Evolutionary conservation across 176 grass and related monocot genomes (phyloP).

Genomic region (Echinochloa phyllopogon): DNA sequence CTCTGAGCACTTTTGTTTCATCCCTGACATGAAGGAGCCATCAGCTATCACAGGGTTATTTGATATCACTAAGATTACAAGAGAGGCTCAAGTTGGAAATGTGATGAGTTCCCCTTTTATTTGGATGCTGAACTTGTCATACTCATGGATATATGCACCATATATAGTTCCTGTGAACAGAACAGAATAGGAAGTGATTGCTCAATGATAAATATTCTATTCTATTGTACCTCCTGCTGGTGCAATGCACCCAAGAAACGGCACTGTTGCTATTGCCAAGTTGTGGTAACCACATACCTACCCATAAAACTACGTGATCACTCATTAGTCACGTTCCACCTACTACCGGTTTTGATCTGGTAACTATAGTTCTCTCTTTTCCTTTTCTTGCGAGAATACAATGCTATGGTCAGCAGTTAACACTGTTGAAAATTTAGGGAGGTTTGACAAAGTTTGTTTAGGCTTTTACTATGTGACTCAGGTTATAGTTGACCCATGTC

Average conservation of each 20-base stretch:
- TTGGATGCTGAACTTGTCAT: slow-evolving; percentile 35
- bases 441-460: slow-evolving; percentile 24
- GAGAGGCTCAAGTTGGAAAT: slow-evolving; percentile 33
- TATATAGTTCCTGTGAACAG: slow-evolving; percentile 30
- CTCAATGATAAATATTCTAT: slow-evolving; percentile 31
- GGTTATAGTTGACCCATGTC: background rate
- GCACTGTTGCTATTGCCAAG: slow-evolving; percentile 18
- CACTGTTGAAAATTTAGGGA: background rate
- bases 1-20: slow-evolving; percentile 7
- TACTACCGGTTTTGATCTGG: slow-evolving; percentile 3
- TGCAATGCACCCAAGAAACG: slow-evolving; percentile 28
- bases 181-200: slow-evolving; percentile 28
- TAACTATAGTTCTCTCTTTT: background rate
- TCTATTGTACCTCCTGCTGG: background rate
- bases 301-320: background rate
- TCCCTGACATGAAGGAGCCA: slow-evolving; percentile 9
- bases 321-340: background rate
- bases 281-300: slow-evolving; percentile 16
- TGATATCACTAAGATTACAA: background rate
- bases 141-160: slow-evolving; percentile 39
- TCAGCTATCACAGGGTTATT: slow-evolving; percentile 5
- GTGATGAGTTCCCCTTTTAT: slow-evolving; percentile 15
- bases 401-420: background rate
- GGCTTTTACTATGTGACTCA: background rate
- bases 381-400: slow-evolving; percentile 1